Conservation (phyloP, 768 basidiomycete species). For the Exsudoporus frostii region DNA sequence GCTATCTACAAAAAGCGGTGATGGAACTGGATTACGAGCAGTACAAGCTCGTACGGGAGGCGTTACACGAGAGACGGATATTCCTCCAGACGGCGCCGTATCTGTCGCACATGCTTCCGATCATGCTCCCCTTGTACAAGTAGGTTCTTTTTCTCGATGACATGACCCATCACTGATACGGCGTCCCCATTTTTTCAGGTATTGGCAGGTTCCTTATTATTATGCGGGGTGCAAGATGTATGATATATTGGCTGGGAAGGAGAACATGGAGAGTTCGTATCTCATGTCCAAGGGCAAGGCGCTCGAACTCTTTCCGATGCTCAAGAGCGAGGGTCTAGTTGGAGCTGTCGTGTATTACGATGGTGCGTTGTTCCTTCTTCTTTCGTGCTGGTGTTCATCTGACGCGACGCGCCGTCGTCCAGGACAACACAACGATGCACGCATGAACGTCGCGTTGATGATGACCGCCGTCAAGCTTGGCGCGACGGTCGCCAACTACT, state of each 20-base stretch:
- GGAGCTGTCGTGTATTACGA: constrained; percentile 98
- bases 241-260: constrained; percentile 89
- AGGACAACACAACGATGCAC: constrained; percentile 98
- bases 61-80: constrained; percentile 86
- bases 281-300: constrained; percentile 94
- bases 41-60: constrained; percentile 94
- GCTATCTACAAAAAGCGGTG: constrained; percentile 96
- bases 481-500: constrained; percentile 85
- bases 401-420: background rate
- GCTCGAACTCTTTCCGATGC: constrained; percentile 92
- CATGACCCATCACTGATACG: constrained; percentile 3
- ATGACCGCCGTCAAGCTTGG: constrained; percentile 94
- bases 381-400: background rate
- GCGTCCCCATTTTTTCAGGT: constrained; percentile 41
- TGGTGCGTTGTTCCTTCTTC: constrained; percentile 44
- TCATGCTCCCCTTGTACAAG: constrained; percentile 98
- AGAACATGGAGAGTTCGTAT: constrained; percentile 96
- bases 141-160: constrained; percentile 28
- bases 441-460: constrained; percentile 95
- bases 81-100: constrained; percentile 97
- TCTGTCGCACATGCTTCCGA: constrained; percentile 87
- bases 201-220: constrained; percentile 98
- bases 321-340: constrained; percentile 87
- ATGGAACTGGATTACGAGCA: constrained; percentile 95
- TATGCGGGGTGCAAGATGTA: constrained; percentile 95